These are phyloP conservation scores for Xerocomus brunneocitrinus DNA, from an alignment of 768 basidiomycete genomes.

Conservation along the genomic window DNA sequence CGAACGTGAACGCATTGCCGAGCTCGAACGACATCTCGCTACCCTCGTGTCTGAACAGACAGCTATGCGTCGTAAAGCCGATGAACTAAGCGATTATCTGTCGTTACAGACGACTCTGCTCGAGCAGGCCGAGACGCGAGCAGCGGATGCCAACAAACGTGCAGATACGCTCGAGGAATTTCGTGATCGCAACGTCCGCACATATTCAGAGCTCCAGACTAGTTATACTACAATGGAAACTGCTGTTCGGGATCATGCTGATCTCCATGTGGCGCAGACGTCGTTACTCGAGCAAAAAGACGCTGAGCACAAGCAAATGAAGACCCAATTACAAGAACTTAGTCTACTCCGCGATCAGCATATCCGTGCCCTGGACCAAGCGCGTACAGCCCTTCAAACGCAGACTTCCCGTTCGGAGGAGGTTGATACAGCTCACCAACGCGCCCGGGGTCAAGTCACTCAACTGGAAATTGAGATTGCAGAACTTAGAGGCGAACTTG, in stretches of 20 bases:
- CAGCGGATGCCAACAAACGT: conserved; percentile 67
- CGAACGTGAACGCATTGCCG: conserved; percentile 71
- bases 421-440: conserved; percentile 67
- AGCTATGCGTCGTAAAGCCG: conserved; percentile 63
- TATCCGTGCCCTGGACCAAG: conserved; percentile 82
- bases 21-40: conserved; percentile 70
- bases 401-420: conserved; percentile 77
- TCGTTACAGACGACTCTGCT: conserved; percentile 71
- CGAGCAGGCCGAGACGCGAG: conserved; percentile 76
- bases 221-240: conserved; percentile 55
- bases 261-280: conserved; percentile 66
- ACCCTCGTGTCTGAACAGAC: conserved; percentile 58
- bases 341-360: conserved; percentile 73
- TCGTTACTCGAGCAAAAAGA: conserved; percentile 74
- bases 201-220: conserved; percentile 68
- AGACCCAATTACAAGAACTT: conserved; percentile 69
- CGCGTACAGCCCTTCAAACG: conserved; percentile 69
- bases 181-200: conserved; percentile 58
- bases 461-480: conserved; percentile 73
- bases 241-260: conserved; percentile 70
- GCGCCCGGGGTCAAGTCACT: conserved; percentile 62
- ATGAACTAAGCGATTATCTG: conserved; percentile 69
- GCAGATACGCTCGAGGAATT: conserved; percentile 70
- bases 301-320: conserved; percentile 64
- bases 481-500: conserved; percentile 78